A percentile compares a stretch with the other conserved stretches of the same genome.
These are phyloP conservation scores for Rhodamnia rubescens DNA, from an alignment of 345 rosid genomes.

Conservation along the genomic window DNA sequence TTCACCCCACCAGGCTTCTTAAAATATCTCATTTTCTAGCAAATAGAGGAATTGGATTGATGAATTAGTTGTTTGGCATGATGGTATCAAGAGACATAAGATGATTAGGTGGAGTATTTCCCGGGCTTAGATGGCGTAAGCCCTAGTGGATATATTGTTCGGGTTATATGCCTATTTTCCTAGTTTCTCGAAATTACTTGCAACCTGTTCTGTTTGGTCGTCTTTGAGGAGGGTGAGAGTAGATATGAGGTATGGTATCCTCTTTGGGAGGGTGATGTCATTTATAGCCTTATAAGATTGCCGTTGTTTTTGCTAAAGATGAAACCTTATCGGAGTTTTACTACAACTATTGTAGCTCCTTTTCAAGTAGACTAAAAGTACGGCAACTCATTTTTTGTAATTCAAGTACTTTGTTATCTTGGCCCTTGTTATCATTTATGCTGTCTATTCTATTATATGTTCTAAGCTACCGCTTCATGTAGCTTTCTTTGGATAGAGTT, in stretches of 20 bases:
- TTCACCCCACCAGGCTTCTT: not conserved
- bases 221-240: not conserved
- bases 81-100: not conserved
- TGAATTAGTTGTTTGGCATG: not conserved
- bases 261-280: not conserved
- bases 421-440: not conserved
- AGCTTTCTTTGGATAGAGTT: not conserved
- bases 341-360: not conserved
- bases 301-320: not conserved
- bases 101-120: not conserved
- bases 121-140: not conserved
- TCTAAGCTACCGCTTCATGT: not conserved
- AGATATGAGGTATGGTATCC: not conserved
- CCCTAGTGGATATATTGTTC: not conserved
- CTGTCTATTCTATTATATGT: not conserved
- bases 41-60: not conserved
- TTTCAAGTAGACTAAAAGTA: not conserved
- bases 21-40: not conserved
- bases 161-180: not conserved
- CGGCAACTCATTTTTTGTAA: not conserved
- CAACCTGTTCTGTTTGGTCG: not conserved
- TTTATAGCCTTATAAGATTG: not conserved
- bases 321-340: not conserved
- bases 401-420: not conserved
- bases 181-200: not conserved